phyloP scores from a whole-genome alignment of 768 basidiomycete genomes.

The Lyophyllum atratum region DNA sequence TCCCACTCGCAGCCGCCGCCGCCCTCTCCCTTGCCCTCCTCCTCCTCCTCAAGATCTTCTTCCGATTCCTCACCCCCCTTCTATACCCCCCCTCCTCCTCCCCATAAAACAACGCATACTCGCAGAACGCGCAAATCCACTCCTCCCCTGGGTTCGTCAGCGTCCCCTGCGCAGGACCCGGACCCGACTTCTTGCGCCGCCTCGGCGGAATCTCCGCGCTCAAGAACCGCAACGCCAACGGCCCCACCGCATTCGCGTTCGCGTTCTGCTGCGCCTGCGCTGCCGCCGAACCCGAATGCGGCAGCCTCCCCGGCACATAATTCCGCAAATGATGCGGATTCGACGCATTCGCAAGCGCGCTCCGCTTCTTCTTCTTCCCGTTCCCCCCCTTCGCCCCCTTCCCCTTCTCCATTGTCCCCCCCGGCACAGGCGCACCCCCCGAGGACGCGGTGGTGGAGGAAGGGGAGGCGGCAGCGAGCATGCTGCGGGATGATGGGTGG shows the following conservation, averaged over 20 bases:
- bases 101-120: conserved; percentile 92
- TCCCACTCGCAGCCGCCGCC: conserved; percentile 38
- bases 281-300: conserved; percentile 43
- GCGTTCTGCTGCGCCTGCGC: conserved; percentile 39
- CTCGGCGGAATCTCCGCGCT: conserved; percentile 65
- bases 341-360: conserved; percentile 86
- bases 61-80: conserved; percentile 67
- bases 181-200: conserved; percentile 19
- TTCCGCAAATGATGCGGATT: conserved; percentile 96
- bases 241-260: conserved; percentile 51
- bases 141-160: conserved; percentile 73
- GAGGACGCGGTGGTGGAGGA: neutral
- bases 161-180: conserved; percentile 10
- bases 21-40: conserved; percentile 74
- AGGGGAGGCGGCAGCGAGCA: conserved; percentile 3
- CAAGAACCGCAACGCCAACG: conserved; percentile 66
- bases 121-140: conserved; percentile 94
- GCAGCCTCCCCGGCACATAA: conserved; percentile 85
- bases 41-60: conserved; percentile 74
- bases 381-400: conserved; percentile 43
- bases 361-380: conserved; percentile 93
- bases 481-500: conserved; percentile 31
- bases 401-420: neutral
- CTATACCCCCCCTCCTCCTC: conserved; percentile 61
- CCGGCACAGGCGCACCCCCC: too few species aligned